Conservation (phyloP, 352 stramenopile genomes). For the Phytophthora niederhauseri region DNA sequence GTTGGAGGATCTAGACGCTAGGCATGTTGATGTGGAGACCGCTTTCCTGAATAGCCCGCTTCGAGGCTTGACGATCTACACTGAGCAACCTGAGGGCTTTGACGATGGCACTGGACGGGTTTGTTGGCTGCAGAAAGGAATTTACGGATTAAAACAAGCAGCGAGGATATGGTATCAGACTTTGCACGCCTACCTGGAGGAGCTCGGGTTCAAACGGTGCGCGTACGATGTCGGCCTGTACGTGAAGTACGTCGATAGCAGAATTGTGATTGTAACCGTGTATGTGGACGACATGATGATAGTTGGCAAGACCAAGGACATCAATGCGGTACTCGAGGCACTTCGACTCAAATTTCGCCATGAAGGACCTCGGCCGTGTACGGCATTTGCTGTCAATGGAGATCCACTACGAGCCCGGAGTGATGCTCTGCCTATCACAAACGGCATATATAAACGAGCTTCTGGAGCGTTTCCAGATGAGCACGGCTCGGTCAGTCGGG, state of each 20-base stretch:
- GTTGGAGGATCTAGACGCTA: not conserved
- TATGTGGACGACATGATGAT: not conserved
- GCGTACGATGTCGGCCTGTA: not conserved
- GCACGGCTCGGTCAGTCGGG: not conserved
- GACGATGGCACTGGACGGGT: not conserved
- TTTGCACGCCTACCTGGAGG: not conserved
- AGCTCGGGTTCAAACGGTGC: not conserved
- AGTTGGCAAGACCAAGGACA: not conserved
- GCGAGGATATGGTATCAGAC: not conserved
- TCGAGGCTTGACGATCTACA: not conserved
- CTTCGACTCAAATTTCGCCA: not conserved
- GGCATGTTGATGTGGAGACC: not conserved
- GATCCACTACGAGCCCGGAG: not conserved
- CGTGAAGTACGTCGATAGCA: not conserved
- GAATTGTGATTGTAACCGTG: not conserved
- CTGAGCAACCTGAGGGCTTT: not conserved
- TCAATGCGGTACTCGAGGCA: not conserved
- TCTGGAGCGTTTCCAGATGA: not conserved
- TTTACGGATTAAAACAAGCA: not conserved
- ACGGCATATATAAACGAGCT: not conserved
- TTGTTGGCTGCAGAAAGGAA: not conserved
- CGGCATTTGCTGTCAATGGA: not conserved
- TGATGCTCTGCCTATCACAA: not conserved
- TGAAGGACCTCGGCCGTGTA: not conserved
- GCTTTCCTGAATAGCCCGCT: not conserved